These are phyloP conservation scores for Urtica urens DNA, from an alignment of 306 rosid genomes.

Conservation along the genomic window DNA sequence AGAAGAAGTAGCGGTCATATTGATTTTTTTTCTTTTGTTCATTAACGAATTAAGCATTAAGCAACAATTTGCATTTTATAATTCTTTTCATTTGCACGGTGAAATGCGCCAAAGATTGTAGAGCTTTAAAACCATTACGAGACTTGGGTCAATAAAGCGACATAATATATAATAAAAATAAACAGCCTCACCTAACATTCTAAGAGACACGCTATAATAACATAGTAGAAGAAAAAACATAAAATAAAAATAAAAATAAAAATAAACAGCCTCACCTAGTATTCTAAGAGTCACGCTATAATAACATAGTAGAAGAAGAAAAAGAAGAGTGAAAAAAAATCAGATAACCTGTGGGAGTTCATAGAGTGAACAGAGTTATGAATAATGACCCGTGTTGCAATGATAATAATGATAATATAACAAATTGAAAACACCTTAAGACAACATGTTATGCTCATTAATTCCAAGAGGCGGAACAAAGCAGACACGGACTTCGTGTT, in stretches of 20 bases:
- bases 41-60: too few species aligned
- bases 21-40: too few species aligned
- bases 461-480: constrained; percentile 41
- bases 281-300: too few species aligned
- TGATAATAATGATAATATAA: neutral
- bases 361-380: neutral
- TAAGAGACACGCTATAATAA: neutral
- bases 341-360: neutral
- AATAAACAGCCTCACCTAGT: too few species aligned
- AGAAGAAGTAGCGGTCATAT: too few species aligned
- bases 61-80: too few species aligned
- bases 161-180: too few species aligned
- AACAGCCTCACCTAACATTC: too few species aligned
- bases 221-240: neutral
- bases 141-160: too few species aligned
- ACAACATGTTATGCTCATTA: constrained; percentile 41
- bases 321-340: neutral
- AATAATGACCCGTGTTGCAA: neutral
- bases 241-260: neutral
- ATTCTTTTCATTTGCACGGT: too few species aligned
- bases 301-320: neutral
- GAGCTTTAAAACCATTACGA: too few species aligned
- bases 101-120: too few species aligned
- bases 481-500: constrained; percentile 55
- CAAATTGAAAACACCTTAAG: constrained; percentile 13